A percentile compares a stretch with the other conserved stretches of the same genome.
Evolutionary conservation across 202 grass and related monocot species (phyloP).

Genomic region (Bolboschoenoplectus hybrid): DNA sequence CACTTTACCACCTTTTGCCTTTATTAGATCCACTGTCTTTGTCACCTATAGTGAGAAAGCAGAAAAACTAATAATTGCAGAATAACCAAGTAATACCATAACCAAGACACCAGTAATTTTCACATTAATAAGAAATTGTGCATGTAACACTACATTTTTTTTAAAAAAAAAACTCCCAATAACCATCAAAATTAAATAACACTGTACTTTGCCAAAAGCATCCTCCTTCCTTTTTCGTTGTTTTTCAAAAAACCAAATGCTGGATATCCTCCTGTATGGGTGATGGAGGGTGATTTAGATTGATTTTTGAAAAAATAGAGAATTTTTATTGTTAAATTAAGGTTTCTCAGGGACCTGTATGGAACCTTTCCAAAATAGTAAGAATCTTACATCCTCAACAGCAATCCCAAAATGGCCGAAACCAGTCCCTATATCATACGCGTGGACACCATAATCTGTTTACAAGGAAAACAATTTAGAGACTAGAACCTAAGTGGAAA

Average conservation of each 20-base stretch:
- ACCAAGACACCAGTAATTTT: background rate
- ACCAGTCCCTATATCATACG: slow-evolving; percentile 73
- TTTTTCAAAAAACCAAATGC: background rate
- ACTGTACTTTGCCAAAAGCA: background rate
- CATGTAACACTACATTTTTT: background rate
- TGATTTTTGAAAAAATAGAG: background rate
- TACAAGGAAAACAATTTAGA: slow-evolving; percentile 30
- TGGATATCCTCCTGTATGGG: background rate
- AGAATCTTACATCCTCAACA: slow-evolving; percentile 85
- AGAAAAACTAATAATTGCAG: background rate
- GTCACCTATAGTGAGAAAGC: slow-evolving; percentile 52
- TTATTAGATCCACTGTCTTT: slow-evolving; percentile 87
- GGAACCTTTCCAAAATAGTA: background rate
- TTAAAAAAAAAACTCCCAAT: background rate
- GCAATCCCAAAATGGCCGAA: slow-evolving; percentile 96
- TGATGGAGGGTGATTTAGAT: background rate
- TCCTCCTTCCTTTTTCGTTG: background rate
- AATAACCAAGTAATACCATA: background rate
- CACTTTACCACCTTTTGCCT: slow-evolving; percentile 83
- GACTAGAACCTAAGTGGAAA: background rate
- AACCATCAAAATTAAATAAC: background rate
- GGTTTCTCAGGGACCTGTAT: background rate
- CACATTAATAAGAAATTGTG: background rate
- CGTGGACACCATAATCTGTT: slow-evolving; percentile 92
- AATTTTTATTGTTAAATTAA: background rate